These are phyloP conservation scores for Neofusicoccum kwambonambiense DNA, from an alignment of 2,329 filamentous ascomycete genomes.

Conservation along the genomic window DNA sequence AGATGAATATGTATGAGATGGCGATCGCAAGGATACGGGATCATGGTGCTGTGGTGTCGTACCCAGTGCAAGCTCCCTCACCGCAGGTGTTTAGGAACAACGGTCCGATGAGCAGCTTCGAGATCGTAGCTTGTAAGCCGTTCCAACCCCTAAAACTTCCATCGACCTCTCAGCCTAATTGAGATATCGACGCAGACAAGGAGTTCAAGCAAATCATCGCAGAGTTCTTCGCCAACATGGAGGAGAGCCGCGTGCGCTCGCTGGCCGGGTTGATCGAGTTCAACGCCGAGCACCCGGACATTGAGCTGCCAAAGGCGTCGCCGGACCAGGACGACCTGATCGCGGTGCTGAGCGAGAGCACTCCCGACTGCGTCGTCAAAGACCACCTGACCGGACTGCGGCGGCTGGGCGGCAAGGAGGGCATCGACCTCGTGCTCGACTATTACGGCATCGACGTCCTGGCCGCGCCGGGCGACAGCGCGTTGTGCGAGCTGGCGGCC, in stretches of 20 bases:
- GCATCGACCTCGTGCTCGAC: conserved; percentile 34
- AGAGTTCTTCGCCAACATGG: conserved; percentile 37
- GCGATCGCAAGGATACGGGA: conserved; percentile 36
- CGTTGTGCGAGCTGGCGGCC: conserved; percentile 35
- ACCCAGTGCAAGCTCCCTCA: conserved; percentile 33
- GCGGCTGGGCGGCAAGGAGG: conserved; percentile 31
- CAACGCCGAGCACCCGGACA: conserved; percentile 37
- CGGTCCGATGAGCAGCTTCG: conserved; percentile 33
- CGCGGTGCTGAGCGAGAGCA: conserved; percentile 29
- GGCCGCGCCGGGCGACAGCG: conserved; percentile 34
- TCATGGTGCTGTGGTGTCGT: conserved; percentile 36
- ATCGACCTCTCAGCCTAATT: neutral
- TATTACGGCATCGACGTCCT: conserved; percentile 32
- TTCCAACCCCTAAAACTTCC: too few species aligned
- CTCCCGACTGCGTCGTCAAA: conserved; percentile 18
- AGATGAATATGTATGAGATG: conserved; percentile 37
- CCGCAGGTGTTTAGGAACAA: conserved; percentile 32
- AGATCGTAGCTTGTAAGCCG: conserved; percentile 36
- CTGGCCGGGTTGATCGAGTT: conserved; percentile 39
- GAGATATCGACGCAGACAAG: conserved; percentile 23
- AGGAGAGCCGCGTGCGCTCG: conserved; percentile 31
- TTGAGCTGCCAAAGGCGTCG: conserved; percentile 30
- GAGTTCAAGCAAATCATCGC: conserved; percentile 35
- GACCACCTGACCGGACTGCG: conserved; percentile 30
- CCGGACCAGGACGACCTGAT: conserved; percentile 38